Conservation (phyloP, 441 rosid species). For the Gossypium trilobum region DNA sequence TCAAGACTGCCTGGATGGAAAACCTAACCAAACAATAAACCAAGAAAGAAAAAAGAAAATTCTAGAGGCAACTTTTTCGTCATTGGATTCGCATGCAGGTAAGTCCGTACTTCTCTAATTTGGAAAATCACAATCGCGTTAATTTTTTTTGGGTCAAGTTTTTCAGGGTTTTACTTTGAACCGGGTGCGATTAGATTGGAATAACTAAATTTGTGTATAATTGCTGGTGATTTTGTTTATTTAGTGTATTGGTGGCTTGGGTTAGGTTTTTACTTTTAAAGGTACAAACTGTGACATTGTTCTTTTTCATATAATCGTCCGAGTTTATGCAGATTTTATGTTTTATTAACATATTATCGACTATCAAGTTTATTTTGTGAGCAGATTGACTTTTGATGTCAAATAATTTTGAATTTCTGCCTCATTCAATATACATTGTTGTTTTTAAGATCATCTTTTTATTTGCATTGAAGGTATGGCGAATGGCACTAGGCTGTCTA, state of each 20-base stretch:
- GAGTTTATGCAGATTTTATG: not conserved
- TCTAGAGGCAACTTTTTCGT: not conserved
- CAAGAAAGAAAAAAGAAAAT: not conserved
- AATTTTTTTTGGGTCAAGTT: not conserved
- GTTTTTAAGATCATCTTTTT: not conserved
- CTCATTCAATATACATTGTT: not conserved
- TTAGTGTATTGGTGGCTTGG: not conserved
- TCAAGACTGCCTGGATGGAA: not conserved
- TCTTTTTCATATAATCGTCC: not conserved
- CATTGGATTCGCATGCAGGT: constrained; percentile 4
- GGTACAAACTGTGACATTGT: not conserved
- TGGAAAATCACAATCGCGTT: not conserved
- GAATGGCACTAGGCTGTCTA: constrained; percentile 24
- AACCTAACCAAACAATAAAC: not conserved
- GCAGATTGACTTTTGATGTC: not conserved
- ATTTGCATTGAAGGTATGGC: constrained; percentile 26
- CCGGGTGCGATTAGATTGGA: not conserved
- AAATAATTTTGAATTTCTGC: not conserved
- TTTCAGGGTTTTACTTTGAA: constrained; percentile 8
- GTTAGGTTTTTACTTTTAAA: constrained; percentile 2
- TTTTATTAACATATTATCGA: not conserved
- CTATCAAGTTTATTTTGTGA: not conserved
- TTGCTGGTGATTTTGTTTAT: not conserved
- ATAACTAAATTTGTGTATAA: not conserved
- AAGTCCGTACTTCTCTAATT: not conserved